Evolutionary conservation across 352 stramenopile species (phyloP).

Genomic region (Aphanomyces stellatus): DNA sequence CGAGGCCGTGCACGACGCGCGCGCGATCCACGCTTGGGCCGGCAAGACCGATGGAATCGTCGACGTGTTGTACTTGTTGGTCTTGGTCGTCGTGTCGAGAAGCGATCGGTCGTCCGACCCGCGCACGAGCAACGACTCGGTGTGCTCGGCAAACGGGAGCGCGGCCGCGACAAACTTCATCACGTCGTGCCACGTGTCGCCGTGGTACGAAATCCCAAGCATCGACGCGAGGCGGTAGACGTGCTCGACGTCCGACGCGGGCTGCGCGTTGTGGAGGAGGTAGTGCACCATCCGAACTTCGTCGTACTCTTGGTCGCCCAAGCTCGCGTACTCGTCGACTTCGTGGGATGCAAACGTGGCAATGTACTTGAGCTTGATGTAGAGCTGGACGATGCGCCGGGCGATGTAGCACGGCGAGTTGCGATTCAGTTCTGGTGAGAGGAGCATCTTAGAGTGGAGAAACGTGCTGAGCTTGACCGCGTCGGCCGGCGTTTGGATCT

Average conservation of each 20-base stretch:
- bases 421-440: constrained; percentile 65
- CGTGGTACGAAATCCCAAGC: constrained; percentile 63
- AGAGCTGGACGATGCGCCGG: constrained; percentile 66
- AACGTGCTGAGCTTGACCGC: constrained; percentile 52
- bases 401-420: constrained; percentile 75
- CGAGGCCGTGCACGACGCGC: constrained; percentile 81
- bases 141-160: constrained; percentile 74
- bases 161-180: constrained; percentile 62
- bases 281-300: constrained; percentile 63
- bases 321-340: constrained; percentile 47
- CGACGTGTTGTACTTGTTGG: constrained; percentile 86
- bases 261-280: constrained; percentile 48
- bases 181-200: constrained; percentile 69
- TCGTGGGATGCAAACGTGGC: constrained; percentile 55
- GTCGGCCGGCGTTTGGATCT: constrained; percentile 24
- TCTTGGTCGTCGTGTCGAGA: constrained; percentile 57
- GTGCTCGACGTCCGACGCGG: constrained; percentile 52
- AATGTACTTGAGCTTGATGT: constrained; percentile 79
- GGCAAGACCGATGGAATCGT: constrained; percentile 40
- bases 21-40: constrained; percentile 44
- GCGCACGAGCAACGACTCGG: constrained; percentile 69
- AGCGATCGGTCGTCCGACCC: constrained; percentile 81
- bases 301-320: constrained; percentile 41
- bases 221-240: constrained; percentile 51
- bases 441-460: constrained; percentile 64